Base-by-base conservation (phyloP, 805 yeast species). In the Wickerhamiella lipophila region DNA sequence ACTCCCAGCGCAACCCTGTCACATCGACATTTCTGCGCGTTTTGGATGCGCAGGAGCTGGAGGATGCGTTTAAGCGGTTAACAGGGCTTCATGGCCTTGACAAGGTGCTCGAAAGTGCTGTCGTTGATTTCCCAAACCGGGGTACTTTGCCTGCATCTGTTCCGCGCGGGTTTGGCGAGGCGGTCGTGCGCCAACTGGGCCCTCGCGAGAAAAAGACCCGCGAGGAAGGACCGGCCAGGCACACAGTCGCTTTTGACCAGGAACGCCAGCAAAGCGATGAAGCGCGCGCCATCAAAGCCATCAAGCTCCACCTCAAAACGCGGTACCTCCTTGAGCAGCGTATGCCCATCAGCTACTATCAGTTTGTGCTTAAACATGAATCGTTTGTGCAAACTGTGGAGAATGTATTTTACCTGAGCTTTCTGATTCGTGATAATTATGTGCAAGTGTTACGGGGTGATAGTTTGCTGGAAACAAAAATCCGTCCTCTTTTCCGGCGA, bases 341-440 rank as follows among this genome's bases (percentile, higher is more conserved):
- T 15, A 13, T 6, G 29, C 69, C 69, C 7, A 69, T 86, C 7
- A 76, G 76, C 49, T 67, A 87, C 42, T 84, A 76, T 58, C 68
- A 71, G 52, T 79, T 83, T 55, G 74, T 84, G 46, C 68, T 88
- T 16, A 79, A 89, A 60, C 95, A 79, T 0, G 53, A 65, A 13
- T 80, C 89, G 6, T 88, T 81, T 63, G 69, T 82, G 0, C 87
- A 81, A 60, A 75, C 87, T 1, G 79, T 88, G 2, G 96, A 89
- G 61, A 86, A 85, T 59, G 64, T 89, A 57, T 88, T 88, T 58
- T 83, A 79, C 58, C 73, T 84, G 0, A 82, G 95, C 60, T 87
- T 88, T 58, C 65, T 89, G 41, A 75, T 86, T 1, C 75, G 79
- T 56, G 94, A 84, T 57, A 87, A 83, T 15, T 38, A 19, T 22